phyloP scores from a whole-genome alignment of 78 protist genomes.

The Dictyostelium firmibasis region DNA sequence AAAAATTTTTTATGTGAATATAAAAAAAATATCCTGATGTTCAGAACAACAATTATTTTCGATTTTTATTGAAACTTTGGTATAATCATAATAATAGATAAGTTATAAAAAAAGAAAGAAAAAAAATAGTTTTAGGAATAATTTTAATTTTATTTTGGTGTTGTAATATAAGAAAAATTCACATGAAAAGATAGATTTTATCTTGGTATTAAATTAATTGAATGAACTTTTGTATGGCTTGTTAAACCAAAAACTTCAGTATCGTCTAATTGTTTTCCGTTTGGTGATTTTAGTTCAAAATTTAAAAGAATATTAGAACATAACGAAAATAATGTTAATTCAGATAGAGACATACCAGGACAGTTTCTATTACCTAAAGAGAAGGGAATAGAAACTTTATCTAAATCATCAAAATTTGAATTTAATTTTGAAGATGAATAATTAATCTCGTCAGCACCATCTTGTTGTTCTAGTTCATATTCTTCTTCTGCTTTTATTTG shows the following conservation, averaged over 20 bases:
- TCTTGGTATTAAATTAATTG: not conserved
- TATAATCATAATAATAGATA: no score
- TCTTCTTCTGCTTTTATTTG: not conserved
- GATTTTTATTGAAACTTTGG: no score
- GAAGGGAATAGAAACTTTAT: not conserved
- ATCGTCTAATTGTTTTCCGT: not conserved
- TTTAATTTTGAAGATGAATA: not conserved
- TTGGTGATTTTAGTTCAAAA: not conserved
- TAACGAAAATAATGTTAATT: not conserved
- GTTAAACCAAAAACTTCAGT: conserved; percentile 45
- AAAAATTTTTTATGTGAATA: no score
- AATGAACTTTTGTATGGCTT: not conserved
- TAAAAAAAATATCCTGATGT: no score
- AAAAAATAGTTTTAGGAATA: no score
- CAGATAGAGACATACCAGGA: not conserved
- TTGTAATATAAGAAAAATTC: no score
- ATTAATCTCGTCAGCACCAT: not conserved
- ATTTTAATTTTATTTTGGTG: not conserved
- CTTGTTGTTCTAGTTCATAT: not conserved
- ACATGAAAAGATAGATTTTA: not conserved
- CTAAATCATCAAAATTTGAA: not conserved
- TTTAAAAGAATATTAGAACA: conserved; percentile 12
- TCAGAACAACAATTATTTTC: no score
- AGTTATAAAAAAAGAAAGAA: no score
- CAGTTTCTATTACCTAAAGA: not conserved